These are phyloP conservation scores for Aspergillus ellipticus DNA, from an alignment of 495 filamentous ascomycete genomes.

Conservation along the genomic window DNA sequence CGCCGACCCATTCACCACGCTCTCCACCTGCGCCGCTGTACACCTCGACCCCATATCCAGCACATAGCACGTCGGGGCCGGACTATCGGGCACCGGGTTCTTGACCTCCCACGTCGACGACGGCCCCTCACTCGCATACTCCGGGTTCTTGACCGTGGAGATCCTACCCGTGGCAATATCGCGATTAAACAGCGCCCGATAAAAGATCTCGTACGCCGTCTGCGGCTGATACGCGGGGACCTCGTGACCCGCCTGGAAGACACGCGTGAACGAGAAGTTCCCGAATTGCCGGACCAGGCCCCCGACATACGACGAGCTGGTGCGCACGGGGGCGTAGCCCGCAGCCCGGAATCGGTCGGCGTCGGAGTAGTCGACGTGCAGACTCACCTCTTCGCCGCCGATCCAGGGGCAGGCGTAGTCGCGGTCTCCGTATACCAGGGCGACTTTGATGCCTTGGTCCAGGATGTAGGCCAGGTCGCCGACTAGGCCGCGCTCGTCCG, in stretches of 20 bases:
- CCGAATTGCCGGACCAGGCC: conserved; percentile 56
- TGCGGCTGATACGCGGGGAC: conserved; percentile 58
- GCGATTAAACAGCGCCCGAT: conserved; percentile 47
- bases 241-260: conserved; percentile 60
- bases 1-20: conserved; percentile 43
- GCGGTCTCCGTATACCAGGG: conserved; percentile 63
- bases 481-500: conserved; percentile 46
- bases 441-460: conserved; percentile 58
- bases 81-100: conserved; percentile 36
- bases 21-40: conserved; percentile 45
- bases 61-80: conserved; percentile 46
- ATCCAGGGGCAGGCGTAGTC: conserved; percentile 58
- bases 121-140: conserved; percentile 49
- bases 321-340: conserved; percentile 48
- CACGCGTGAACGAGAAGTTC: conserved; percentile 56
- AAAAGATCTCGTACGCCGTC: conserved; percentile 52
- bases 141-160: conserved; percentile 28
- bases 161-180: conserved; percentile 57
- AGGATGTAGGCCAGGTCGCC: conserved; percentile 52
- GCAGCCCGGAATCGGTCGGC: conserved; percentile 41
- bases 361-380: conserved; percentile 37
- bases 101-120: conserved; percentile 50
- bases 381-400: conserved; percentile 42
- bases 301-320: conserved; percentile 42
- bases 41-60: conserved; percentile 36